Conservation (phyloP, 2,329 filamentous ascomycete genomes). For the Botrytis byssoidea region DNA sequence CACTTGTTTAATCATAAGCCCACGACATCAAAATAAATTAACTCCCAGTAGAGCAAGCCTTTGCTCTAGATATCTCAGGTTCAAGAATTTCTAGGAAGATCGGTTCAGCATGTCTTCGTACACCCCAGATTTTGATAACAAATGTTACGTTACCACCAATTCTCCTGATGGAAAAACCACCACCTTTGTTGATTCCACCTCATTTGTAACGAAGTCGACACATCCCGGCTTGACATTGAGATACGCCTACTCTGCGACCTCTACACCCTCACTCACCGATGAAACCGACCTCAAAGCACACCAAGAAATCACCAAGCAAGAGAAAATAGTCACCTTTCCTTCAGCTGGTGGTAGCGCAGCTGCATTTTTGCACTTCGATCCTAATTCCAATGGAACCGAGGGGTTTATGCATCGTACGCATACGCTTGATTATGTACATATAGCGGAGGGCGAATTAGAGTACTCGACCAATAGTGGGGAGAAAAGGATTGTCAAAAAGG, state of each 20-base stretch:
- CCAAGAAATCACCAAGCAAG: neutral
- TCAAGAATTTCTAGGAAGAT: neutral
- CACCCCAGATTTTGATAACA: neutral
- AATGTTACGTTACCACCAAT: slow-evolving; percentile 13
- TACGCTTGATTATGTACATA: slow-evolving; percentile 43
- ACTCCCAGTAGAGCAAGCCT: too few species aligned
- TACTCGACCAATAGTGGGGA: slow-evolving; percentile 42
- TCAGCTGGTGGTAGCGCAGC: slow-evolving; percentile 15
- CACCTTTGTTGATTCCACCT: neutral
- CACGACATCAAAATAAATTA: neutral
- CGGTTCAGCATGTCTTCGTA: neutral
- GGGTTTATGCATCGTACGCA: slow-evolving; percentile 43
- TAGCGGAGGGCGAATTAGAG: slow-evolving; percentile 43
- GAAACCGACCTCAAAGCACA: neutral
- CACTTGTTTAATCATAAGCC: neutral
- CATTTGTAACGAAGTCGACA: neutral
- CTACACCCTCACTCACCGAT: slow-evolving; percentile 17
- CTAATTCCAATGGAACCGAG: slow-evolving; percentile 20
- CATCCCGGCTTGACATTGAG: neutral
- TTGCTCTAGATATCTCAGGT: neutral
- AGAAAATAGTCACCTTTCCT: slow-evolving; percentile 1
- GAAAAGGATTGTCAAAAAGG: slow-evolving; percentile 40
- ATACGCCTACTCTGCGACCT: slow-evolving; percentile 26
- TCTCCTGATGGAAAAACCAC: slow-evolving; percentile 2
- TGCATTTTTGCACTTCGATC: slow-evolving; percentile 19